These are phyloP conservation scores for Chamaecrista fasciculata DNA, from an alignment of 306 rosid genomes.

Conservation along the genomic window DNA sequence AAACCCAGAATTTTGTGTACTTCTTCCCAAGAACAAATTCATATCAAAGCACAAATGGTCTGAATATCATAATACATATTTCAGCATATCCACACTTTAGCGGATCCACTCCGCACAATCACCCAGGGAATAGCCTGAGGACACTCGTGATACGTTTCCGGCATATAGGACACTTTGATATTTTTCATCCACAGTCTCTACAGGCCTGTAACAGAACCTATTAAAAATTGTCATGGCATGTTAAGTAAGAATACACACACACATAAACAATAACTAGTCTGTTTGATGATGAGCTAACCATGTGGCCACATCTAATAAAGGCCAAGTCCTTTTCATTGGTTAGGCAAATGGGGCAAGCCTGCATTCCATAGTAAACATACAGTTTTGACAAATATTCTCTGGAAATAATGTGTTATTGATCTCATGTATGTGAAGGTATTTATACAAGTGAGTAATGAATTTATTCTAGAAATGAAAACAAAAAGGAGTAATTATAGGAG, in stretches of 20 bases:
- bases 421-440: too few species aligned
- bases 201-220: slow-evolving; percentile 10
- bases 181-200: not conserved
- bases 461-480: too few species aligned
- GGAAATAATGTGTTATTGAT: too few species aligned
- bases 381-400: too few species aligned
- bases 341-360: slow-evolving; percentile 14
- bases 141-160: not conserved
- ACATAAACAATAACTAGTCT: too few species aligned
- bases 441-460: too few species aligned
- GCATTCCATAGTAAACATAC: not conserved
- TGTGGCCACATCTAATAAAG: slow-evolving; percentile 30
- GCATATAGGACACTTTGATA: slow-evolving; percentile 15
- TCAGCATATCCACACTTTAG: too few species aligned
- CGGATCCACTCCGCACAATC: not conserved
- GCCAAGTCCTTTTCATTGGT: slow-evolving; percentile 21
- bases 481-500: too few species aligned
- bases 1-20: too few species aligned
- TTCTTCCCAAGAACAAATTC: too few species aligned
- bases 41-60: too few species aligned
- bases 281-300: not conserved
- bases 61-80: too few species aligned
- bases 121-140: slow-evolving; percentile 6
- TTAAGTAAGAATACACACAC: not conserved
- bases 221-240: not conserved